Evolutionary conservation across 2,329 filamentous ascomycete species (phyloP).

Genomic region (Venturia nashicola): DNA sequence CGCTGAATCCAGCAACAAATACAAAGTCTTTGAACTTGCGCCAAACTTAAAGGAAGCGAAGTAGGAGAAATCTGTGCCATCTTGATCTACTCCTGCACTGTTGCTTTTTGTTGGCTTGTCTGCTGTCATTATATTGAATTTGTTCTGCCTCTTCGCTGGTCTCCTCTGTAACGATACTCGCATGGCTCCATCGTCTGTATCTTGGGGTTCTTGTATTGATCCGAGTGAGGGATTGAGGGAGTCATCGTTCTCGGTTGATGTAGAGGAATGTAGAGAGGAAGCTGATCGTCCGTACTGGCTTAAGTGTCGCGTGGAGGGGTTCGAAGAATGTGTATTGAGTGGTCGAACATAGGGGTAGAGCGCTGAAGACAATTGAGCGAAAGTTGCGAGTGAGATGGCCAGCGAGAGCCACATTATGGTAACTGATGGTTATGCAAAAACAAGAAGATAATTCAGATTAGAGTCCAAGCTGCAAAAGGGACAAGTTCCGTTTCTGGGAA

Average conservation of each 20-base stretch:
- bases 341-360: not conserved
- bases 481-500: not conserved
- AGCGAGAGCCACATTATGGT: not conserved
- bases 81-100: constrained; percentile 39
- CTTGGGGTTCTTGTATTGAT: not conserved
- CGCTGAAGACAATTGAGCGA: not conserved
- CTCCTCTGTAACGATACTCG: constrained; percentile 11
- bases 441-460: not conserved
- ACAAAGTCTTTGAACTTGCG: constrained; percentile 36
- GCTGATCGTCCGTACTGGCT: not conserved
- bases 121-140: constrained; percentile 31
- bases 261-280: not conserved
- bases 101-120: constrained; percentile 28
- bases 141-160: constrained; percentile 32
- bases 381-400: not conserved
- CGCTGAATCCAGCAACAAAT: constrained; percentile 42
- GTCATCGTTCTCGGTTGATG: not conserved
- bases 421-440: not conserved
- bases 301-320: not conserved
- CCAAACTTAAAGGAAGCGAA: constrained; percentile 40
- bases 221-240: not conserved
- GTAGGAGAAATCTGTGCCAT: constrained; percentile 43
- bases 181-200: not conserved
- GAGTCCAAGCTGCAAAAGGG: not conserved
- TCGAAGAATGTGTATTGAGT: not conserved